Base-by-base conservation (phyloP, 108 stramenopile genomes). In the Nannochloropsis gaditana region DNA sequence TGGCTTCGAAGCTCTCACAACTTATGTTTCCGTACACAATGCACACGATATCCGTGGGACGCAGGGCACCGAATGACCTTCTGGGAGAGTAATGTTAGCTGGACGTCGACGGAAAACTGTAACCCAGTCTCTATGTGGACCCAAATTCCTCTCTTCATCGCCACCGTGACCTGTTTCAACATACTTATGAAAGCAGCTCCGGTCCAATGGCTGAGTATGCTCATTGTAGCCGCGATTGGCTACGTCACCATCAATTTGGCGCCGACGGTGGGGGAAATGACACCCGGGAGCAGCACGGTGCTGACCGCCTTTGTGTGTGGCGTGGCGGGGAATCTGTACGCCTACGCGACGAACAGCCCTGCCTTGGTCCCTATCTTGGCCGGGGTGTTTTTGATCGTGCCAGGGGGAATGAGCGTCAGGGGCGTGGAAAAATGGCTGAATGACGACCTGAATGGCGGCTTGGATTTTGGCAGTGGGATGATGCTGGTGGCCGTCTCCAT, bases 391-490 rank as follows among this genome's bases (percentile, higher is more conserved):
- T 73, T 73, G 59, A 73, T 73, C n/a, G 59, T 73, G 59, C 59
- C 59, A n/a, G 59, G 59, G n/a, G 59, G 59, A n/a, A 73, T 73
- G 5, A 73, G 59, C 6, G 59, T 73, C 3, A 73, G n/a, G n/a
- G 59, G 59, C 19, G 59, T 73, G 59, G 19, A 73, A n/a, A n/a
- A 15, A 6, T 6, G 15, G 59, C 15, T 73, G 19, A 73, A 73
- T 73, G n/a, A 73, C 59, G 59, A 73, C 59, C 15, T 73, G 59
- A 73, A n/a, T n/a, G 59, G 59, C 15, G 59, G 59, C 59, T 73
- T 73, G 59, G 59, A 15, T n/a, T 73, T 73, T 73, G 59, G 59
- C 19, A 73, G 59, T 73, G 59, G 59, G 59, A 73, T 73, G 59
- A 73, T 73, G 59, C 3, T 73, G 59, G 59, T 73, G 59, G 59